Evolutionary conservation across 768 basidiomycete genomes (phyloP).

Genomic region (Trichaptum fuscoviolaceum): DNA sequence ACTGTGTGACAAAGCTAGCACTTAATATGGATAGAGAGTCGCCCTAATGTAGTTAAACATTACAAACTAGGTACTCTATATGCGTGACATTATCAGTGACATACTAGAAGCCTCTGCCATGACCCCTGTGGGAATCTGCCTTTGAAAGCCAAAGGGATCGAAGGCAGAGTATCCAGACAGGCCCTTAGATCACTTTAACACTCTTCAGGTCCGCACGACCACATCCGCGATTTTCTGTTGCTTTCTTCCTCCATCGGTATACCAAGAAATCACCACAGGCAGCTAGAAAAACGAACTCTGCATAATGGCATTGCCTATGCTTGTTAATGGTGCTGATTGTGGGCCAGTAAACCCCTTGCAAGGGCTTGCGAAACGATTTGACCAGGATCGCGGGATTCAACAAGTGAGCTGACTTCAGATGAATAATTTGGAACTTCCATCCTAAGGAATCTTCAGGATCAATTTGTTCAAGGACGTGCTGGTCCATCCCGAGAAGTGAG

Average conservation of each 20-base stretch:
- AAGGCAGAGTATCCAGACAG: too few relatives aligned
- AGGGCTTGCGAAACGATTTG: constrained; percentile 71
- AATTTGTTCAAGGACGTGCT: constrained; percentile 55
- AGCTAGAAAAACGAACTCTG: neutral
- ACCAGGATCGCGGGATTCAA: constrained; percentile 71
- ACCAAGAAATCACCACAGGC: neutral
- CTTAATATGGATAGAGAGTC: too few relatives aligned
- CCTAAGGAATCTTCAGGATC: constrained; percentile 44
- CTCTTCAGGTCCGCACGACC: neutral
- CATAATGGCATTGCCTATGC: constrained; percentile 74
- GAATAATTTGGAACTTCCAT: neutral
- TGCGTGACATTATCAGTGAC: too few relatives aligned
- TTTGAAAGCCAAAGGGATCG: too few relatives aligned
- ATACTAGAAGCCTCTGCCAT: too few relatives aligned
- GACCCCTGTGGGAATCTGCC: too few relatives aligned
- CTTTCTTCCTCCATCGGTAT: neutral
- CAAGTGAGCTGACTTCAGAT: constrained; percentile 43
- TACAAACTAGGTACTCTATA: too few relatives aligned
- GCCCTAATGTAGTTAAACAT: too few relatives aligned
- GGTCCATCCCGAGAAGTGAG: constrained; percentile 61
- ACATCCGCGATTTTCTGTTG: neutral
- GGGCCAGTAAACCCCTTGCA: constrained; percentile 84
- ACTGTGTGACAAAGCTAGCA: too few relatives aligned
- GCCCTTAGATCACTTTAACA: too few relatives aligned
- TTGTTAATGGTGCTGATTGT: constrained; percentile 73